phyloP scores from a whole-genome alignment of 306 rosid genomes.

The Lotus japonicus region DNA sequence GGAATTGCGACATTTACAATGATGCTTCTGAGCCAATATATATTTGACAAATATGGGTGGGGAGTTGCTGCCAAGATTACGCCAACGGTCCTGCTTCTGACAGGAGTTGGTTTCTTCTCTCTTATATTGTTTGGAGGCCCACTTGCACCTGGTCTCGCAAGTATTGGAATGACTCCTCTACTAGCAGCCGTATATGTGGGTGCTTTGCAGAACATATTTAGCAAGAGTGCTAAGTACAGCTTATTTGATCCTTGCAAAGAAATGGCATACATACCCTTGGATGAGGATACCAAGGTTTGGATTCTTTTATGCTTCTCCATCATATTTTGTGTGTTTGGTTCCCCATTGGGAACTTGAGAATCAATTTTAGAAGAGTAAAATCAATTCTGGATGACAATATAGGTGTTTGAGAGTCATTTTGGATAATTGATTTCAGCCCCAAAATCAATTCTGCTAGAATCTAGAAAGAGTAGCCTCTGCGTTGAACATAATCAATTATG shows the following conservation, averaged over 20 bases:
- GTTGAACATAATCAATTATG: too few species aligned
- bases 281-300: conserved; percentile 91
- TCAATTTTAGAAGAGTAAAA: too few species aligned
- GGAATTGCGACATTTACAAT: conserved; percentile 88
- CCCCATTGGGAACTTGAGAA: too few species aligned
- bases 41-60: conserved; percentile 89
- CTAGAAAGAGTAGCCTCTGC: too few species aligned
- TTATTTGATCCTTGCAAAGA: conserved; percentile 98
- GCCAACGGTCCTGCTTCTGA: conserved; percentile 79
- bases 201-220: conserved; percentile 95
- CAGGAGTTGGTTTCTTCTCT: conserved; percentile 90
- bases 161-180: conserved; percentile 84
- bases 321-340: not conserved
- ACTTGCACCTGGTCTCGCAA: conserved; percentile 57
- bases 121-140: conserved; percentile 74
- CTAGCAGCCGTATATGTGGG: conserved; percentile 99
- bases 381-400: too few species aligned
- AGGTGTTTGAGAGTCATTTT: too few species aligned
- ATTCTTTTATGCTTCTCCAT: conserved; percentile 1
- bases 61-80: conserved; percentile 94
- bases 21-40: conserved; percentile 89
- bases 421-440: too few species aligned
- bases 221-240: conserved; percentile 99
- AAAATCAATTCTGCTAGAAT: too few species aligned
- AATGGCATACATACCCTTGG: conserved; percentile 98